phyloP scores from a whole-genome alignment of 106 monocot species.

The Cymbidium sinense region DNA sequence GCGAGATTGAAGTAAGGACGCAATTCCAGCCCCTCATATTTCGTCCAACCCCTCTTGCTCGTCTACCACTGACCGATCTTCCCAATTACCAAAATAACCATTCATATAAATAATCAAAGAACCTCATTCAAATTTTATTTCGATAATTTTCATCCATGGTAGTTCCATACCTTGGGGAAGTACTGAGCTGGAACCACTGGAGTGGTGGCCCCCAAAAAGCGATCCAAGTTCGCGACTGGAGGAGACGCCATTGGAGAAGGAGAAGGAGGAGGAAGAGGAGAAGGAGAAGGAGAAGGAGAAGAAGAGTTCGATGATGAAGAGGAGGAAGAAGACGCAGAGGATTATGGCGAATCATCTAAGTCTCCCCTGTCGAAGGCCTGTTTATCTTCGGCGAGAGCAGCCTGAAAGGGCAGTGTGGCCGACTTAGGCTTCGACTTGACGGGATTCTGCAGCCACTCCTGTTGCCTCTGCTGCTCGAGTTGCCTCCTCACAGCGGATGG shows the following conservation, averaged over 20 bases:
- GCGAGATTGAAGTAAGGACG: constrained; percentile 43
- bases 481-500: constrained; percentile 36
- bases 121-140: not conserved
- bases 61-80: constrained; percentile 23
- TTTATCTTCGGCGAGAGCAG: not conserved
- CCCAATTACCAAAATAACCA: not conserved
- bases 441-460: constrained; percentile 6
- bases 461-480: constrained; percentile 29
- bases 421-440: constrained; percentile 14
- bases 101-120: not conserved
- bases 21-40: constrained; percentile 21
- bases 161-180: constrained; percentile 32
- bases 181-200: constrained; percentile 43
- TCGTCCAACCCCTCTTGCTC: constrained; percentile 36
- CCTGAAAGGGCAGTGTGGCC: constrained; percentile 8
- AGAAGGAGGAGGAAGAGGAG: constrained; percentile 29
- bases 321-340: constrained; percentile 35
- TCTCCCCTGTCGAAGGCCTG: constrained; percentile 26
- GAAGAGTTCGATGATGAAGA: constrained; percentile 15
- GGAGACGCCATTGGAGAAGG: constrained; percentile 20
- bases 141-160: not conserved
- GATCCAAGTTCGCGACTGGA: constrained; percentile 40
- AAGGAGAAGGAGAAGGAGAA: constrained; percentile 31
- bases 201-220: constrained; percentile 54
- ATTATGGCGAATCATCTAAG: constrained; percentile 40